These are phyloP conservation scores for Ophiocordyceps australis DNA, from an alignment of 2,329 filamentous ascomycete genomes.

Conservation along the genomic window DNA sequence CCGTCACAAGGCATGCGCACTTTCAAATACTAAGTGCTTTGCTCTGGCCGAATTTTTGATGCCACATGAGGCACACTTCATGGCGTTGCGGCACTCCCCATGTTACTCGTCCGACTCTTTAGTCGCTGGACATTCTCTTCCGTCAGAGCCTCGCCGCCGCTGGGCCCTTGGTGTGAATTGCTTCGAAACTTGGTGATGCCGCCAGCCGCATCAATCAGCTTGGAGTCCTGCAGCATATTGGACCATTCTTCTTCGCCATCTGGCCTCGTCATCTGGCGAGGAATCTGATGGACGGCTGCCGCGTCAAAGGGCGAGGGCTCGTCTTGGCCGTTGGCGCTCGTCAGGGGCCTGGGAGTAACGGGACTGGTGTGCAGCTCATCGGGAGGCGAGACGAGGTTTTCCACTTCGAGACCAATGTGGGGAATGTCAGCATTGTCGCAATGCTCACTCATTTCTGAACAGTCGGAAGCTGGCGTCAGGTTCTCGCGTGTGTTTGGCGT, in stretches of 20 bases:
- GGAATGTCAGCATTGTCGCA: constrained; percentile 23
- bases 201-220: constrained; percentile 26
- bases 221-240: constrained; percentile 25
- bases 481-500: constrained; percentile 7
- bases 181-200: constrained; percentile 13
- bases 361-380: constrained; percentile 13
- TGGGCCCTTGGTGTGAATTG: constrained; percentile 15
- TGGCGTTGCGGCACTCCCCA: neutral
- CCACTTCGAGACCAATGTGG: constrained; percentile 14
- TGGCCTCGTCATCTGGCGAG: constrained; percentile 13
- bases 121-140: constrained; percentile 34
- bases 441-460: constrained; percentile 24
- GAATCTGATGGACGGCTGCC: constrained; percentile 11
- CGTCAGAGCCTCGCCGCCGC: constrained; percentile 25
- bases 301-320: constrained; percentile 24
- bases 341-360: constrained; percentile 21
- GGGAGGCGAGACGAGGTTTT: constrained; percentile 4
- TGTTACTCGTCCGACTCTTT: constrained; percentile 13
- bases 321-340: constrained; percentile 13
- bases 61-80: no score
- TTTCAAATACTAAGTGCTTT: no score
- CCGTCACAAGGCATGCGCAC: no score
- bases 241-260: constrained; percentile 21
- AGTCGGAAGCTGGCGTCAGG: constrained; percentile 18
- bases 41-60: no score